phyloP scores from a whole-genome alignment of 768 basidiomycete genomes.

The Pisolithus orientalis region DNA sequence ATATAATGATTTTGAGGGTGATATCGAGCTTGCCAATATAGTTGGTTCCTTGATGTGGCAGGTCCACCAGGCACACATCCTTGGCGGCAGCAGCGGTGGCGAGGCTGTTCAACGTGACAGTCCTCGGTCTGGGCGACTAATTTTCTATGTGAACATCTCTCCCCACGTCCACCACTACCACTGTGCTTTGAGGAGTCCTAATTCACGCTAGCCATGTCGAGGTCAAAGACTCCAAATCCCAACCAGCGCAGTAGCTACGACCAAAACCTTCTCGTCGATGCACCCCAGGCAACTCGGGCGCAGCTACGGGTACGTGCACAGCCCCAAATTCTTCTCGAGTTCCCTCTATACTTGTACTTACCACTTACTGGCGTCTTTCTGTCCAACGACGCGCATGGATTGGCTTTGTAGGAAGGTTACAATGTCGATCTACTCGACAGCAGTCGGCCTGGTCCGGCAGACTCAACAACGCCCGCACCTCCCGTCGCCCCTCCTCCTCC shows the following conservation, averaged over 20 bases:
- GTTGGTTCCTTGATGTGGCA: too few species aligned
- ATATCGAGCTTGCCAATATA: too few species aligned
- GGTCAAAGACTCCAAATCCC: conserved; percentile 2
- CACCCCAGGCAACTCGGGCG: conserved; percentile 36
- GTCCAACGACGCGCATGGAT: not conserved
- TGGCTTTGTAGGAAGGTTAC: conserved; percentile 44
- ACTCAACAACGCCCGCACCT: conserved; percentile 8
- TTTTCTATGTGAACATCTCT: not conserved
- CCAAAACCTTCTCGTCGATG: conserved; percentile 32
- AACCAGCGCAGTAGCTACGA: conserved; percentile 25
- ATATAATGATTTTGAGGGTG: too few species aligned
- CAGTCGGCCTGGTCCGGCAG: conserved; percentile 10
- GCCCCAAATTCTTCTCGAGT: not conserved
- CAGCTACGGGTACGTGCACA: conserved; percentile 34
- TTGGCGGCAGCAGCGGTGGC: too few species aligned
- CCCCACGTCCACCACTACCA: not conserved
- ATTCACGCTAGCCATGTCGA: conserved; percentile 16
- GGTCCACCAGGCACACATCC: too few species aligned
- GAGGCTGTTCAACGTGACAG: too few species aligned
- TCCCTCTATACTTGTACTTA: not conserved
- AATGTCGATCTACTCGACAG: conserved; percentile 39
- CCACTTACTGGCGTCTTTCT: not conserved
- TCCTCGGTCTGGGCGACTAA: too few species aligned
- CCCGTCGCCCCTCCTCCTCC: conserved; percentile 1
- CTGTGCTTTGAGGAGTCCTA: not conserved